Base-by-base conservation (phyloP, 164 flowering plant species). In the Vitis rupestris region DNA sequence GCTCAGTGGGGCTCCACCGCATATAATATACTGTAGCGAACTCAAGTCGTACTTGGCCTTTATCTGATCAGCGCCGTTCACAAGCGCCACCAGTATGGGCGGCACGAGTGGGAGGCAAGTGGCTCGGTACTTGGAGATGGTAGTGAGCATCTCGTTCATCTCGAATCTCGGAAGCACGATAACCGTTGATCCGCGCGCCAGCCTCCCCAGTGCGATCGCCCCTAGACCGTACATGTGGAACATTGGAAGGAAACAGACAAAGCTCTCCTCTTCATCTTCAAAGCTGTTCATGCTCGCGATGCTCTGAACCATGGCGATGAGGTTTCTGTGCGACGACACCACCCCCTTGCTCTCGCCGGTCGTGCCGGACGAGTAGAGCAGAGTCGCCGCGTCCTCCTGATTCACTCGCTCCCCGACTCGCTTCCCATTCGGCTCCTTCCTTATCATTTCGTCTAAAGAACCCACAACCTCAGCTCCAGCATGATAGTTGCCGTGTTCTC, bases 321-420 rank as follows among this genome's bases (percentile, higher is more conserved):
- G 78, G 70, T 84, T 92, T 63, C 79, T 63, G 69, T 94, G 98
- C 1, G 97, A 84, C 8, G 89, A 86, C 7, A 79, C 82, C 30
- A 94, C 97, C 9, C 98, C 98, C 68, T 94, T 94, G 78, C 98
- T 92, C 52, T 82, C 81, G 3, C 98, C 97, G n/a, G 98, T 94
- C 2, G 97, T 94, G 8, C 98, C 97, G 0, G 98, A 94, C 10
- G 98, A 94, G 83, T 92, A 94, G 5, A 94, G 83, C 27, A 92
- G 81, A 19, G 87, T 83, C 10, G 98, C 97, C 29, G 94, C 80
- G 82, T 94, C 99, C 63, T 89, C 84, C 66, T 85, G 90, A 55
- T 69, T 58, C 51, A 94, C 79, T 71, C 85, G 83, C 1, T 85
- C 87, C 60, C 67, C 80, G 14, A 82, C 82, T 61, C 85, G 80